phyloP scores from a whole-genome alignment of 306 rosid genomes.

The Vigna unguiculata region DNA sequence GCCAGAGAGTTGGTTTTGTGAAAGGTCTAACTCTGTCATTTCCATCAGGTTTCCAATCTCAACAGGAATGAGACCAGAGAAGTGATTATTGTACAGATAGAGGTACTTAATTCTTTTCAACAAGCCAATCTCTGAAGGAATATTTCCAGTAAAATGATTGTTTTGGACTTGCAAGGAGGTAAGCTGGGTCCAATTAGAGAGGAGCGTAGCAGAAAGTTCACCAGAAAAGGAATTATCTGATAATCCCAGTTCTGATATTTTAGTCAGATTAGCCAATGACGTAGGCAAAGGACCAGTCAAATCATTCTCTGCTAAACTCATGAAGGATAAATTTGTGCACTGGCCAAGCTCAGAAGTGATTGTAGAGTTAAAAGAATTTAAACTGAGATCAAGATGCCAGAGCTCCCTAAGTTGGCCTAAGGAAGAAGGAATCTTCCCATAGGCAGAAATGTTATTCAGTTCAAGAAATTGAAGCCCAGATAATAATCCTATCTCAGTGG shows the following conservation, averaged over 20 bases:
- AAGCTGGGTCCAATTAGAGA: constrained; percentile 64
- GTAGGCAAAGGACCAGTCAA: constrained; percentile 60
- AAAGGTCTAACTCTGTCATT: constrained; percentile 51
- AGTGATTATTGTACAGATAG: constrained; percentile 42
- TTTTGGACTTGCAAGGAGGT: constrained; percentile 64
- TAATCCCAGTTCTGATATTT: constrained; percentile 48
- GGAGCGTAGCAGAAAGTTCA: constrained; percentile 50
- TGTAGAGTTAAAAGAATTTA: constrained; percentile 54
- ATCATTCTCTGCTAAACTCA: constrained; percentile 54
- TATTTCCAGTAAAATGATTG: constrained; percentile 52
- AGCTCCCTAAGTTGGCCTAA: constrained; percentile 58
- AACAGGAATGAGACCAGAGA: constrained; percentile 54
- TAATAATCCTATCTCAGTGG: constrained; percentile 48
- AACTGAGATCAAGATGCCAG: constrained; percentile 38
- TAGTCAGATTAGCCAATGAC: constrained; percentile 51
- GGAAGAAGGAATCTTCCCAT: constrained; percentile 62
- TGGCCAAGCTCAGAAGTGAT: constrained; percentile 67
- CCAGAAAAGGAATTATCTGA: constrained; percentile 63
- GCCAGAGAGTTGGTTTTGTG: constrained; percentile 53
- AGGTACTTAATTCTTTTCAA: constrained; percentile 46
- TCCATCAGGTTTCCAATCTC: constrained; percentile 56
- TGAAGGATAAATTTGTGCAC: constrained; percentile 58
- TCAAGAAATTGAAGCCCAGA: constrained; percentile 48
- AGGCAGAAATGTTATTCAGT: constrained; percentile 42
- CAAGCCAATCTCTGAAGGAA: constrained; percentile 68